phyloP scores from a whole-genome alignment of 805 yeast species.

The Metschnikowia aberdeeniae region DNA sequence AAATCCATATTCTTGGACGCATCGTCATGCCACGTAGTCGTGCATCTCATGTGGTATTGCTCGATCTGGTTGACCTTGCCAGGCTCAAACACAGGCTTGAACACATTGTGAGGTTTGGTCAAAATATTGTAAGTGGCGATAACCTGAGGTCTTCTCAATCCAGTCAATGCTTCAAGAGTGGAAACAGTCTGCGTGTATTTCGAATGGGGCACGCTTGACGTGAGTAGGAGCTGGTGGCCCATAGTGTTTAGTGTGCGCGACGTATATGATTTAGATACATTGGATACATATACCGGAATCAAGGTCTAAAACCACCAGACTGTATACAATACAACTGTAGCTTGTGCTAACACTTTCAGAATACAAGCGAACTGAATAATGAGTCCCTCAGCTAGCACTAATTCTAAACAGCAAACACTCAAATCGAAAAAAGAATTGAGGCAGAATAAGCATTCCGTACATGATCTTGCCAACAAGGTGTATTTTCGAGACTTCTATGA shows the following conservation, averaged over 20 bases:
- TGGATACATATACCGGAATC: background rate
- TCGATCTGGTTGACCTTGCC: slow-evolving; percentile 57
- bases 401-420: too few relatives aligned
- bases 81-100: slow-evolving; percentile 50
- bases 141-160: slow-evolving; percentile 40
- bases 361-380: too few relatives aligned
- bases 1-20: slow-evolving; percentile 22
- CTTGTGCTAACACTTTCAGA: too few relatives aligned
- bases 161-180: slow-evolving; percentile 51
- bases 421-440: too few relatives aligned
- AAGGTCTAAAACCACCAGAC: background rate
- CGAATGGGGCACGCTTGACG: slow-evolving; percentile 40
- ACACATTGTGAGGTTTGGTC: slow-evolving; percentile 47
- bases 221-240: slow-evolving; percentile 54
- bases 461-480: too few relatives aligned
- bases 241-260: slow-evolving; percentile 20
- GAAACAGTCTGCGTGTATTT: slow-evolving; percentile 41
- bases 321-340: too few relatives aligned
- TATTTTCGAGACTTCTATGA: too few relatives aligned
- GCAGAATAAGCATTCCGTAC: too few relatives aligned
- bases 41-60: slow-evolving; percentile 49
- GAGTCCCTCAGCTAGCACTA: too few relatives aligned
- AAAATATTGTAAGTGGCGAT: slow-evolving; percentile 47
- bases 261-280: background rate
- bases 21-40: slow-evolving; percentile 43